phyloP scores from a whole-genome alignment of 257 asterid genomes.

The Apocynum venetum region DNA sequence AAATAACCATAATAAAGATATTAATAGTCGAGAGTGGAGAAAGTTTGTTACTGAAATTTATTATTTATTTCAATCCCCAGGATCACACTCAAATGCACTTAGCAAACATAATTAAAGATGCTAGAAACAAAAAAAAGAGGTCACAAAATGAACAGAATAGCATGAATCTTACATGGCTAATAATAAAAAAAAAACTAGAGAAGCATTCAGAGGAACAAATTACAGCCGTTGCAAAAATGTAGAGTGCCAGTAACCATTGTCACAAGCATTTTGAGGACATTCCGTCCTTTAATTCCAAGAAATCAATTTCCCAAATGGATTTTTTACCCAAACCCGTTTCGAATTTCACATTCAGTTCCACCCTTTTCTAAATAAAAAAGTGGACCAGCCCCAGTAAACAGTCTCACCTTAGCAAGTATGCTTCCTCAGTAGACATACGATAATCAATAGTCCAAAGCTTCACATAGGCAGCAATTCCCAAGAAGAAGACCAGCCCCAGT shows the following conservation, averaged over 20 bases:
- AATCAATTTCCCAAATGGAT: neutral
- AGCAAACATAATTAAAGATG: neutral
- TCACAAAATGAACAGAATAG: neutral
- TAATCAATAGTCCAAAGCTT: slow-evolving; percentile 78
- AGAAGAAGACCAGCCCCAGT: slow-evolving; percentile 49
- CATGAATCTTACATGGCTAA: neutral
- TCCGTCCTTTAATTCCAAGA: neutral
- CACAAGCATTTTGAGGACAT: neutral
- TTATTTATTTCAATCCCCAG: neutral
- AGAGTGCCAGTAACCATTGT: neutral
- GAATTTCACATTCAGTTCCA: neutral
- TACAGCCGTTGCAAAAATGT: too few species aligned
- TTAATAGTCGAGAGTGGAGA: neutral
- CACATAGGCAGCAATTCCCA: slow-evolving; percentile 67
- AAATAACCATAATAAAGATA: neutral
- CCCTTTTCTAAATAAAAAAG: neutral
- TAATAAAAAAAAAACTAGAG: neutral
- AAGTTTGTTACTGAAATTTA: neutral
- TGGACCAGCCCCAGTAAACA: neutral
- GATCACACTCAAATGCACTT: neutral
- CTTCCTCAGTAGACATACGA: slow-evolving; percentile 50
- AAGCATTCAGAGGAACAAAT: too few species aligned
- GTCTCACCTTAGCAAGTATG: slow-evolving; percentile 56
- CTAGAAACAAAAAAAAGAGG: neutral
- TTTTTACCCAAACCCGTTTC: neutral